Base-by-base conservation (phyloP, 1,139 yeast species). In the Geotrichum siamense region DNA sequence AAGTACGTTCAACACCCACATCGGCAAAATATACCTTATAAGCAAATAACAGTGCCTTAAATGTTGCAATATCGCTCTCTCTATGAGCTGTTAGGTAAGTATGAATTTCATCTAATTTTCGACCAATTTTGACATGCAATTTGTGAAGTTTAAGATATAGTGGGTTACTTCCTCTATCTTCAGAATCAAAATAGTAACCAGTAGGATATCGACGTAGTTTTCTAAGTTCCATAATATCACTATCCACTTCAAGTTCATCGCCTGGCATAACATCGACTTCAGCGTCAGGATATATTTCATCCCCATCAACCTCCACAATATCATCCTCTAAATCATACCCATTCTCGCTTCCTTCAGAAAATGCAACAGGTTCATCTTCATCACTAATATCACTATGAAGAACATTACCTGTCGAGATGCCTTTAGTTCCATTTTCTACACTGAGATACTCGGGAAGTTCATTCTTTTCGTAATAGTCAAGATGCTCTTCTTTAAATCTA, bases 1-100 rank as follows among this genome's bases (percentile, higher is more conserved):
- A 74, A 1, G 81, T 67, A 12, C 83, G 69, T 55, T 84, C 94
- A 51, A 77, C 72, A 1, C 95, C 94, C 22, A 83, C 82, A 59
- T 87, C 94, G 15, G 84, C 74, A 51, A 91, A 77, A 87, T 94
- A 91, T 9, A 82, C 78, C 54, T 82, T 79, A 44, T 82, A 61
- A 2, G 81, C 81, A 56, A 78, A 77, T 38, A 87, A 64, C 39
- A 82, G 70, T 36, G 79, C 78, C 53, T 78, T 78, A 60, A 80
- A 75, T 16, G 84, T 63, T 15, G 77, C 76, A n/a, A 85, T 75
- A 51, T 85, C 82, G 51, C 83, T 87, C 44, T 75, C 78, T 46
- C 74, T 74, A 44, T 74, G 65, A 3, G 68, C 61, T 2, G 63
- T 57, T 51, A 87, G 61, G 53, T 74, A 76, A 30, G 65, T 58